Evolutionary conservation across 768 basidiomycete species (phyloP), one percentile per base, ranked within the genome.

Genomic region (Dioszegia aurantiaca): DNA sequence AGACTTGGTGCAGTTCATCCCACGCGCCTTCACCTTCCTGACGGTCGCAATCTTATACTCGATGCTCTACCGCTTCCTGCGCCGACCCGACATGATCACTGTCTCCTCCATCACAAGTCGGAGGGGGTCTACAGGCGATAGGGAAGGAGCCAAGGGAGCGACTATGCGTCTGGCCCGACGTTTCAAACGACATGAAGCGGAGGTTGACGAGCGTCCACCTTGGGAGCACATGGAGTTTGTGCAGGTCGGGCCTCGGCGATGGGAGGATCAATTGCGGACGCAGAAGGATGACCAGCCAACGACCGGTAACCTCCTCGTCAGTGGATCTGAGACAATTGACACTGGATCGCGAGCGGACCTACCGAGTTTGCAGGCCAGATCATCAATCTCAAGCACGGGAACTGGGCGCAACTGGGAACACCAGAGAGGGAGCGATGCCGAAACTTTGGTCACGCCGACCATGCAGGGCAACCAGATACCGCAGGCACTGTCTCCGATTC

Each of bases 1-100:
- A 36, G 68, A 69, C 48, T 56, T 76, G 4, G 48, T 76, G 3
- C 75, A 76, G 47, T 74, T 76, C 59, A 67, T 76, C 23, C 75
- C 75, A 12, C 63, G 75, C 30, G 75, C 73, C 0, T 49, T 68
- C 23, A 73, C 74, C 23, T 76, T 76, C 51, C 37, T 70, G 55
- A 57, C 66, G 48, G 66, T 74, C 19, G 54, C 70, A 39, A 45
- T 60, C 10, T 61, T 74, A 0, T 76, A 76, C 54, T 63, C 71
- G 16, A 54, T 56, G 28, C 65, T 76, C 39, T 76, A 64, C 64
- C 40, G 42, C 1, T 76, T 76, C 60, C 62, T 76, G 0, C 58
- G 75, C 0, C 46, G 75, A 45, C 75, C 75, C 5, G 75, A 76
- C 53, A 73, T 68, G 14, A 71, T 76, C 45, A 67, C 68, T 43